A percentile compares a stretch with the other conserved stretches of the same genome.
phyloP scores from a whole-genome alignment of 257 asterid genomes.

The Nicotiana knightiana region DNA sequence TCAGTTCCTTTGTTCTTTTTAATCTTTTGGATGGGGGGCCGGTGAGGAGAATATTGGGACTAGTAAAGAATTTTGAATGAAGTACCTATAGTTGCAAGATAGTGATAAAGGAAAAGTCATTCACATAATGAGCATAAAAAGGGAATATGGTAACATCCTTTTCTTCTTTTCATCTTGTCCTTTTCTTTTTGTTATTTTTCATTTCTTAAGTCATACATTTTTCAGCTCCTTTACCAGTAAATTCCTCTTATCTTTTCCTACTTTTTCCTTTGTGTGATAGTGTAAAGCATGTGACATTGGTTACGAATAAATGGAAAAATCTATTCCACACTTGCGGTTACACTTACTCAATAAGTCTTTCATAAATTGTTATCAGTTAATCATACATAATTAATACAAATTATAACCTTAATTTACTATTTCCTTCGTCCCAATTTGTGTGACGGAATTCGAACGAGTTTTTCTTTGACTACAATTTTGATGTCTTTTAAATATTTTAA shows the following conservation, averaged over 20 bases:
- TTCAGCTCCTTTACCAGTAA: slow-evolving; percentile 25
- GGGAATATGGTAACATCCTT: slow-evolving; percentile 19
- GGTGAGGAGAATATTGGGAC: neutral
- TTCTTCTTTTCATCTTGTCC: slow-evolving; percentile 23
- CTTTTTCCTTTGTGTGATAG: slow-evolving; percentile 30
- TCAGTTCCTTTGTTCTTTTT: neutral
- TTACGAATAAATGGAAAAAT: slow-evolving; percentile 9
- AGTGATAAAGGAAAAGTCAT: slow-evolving; percentile 3
- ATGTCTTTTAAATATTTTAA: no score
- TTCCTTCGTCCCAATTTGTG: no score
- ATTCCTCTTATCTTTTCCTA: slow-evolving; percentile 18
- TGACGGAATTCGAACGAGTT: no score
- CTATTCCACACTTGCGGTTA: neutral
- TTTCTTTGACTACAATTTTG: no score
- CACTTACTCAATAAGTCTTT: neutral
- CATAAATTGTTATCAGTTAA: neutral
- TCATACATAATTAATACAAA: neutral
- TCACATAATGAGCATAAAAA: slow-evolving; percentile 14
- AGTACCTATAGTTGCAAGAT: slow-evolving; percentile 6
- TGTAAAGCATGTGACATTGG: slow-evolving; percentile 31
- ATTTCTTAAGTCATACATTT: slow-evolving; percentile 7
- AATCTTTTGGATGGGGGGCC: neutral
- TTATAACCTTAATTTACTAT: neutral
- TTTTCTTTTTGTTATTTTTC: slow-evolving; percentile 29
- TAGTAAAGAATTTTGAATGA: neutral